Evolutionary conservation across 2,329 filamentous ascomycete genomes (phyloP), one percentile per base, ranked within the genome.

Genomic region (Cladosporium sp.): DNA sequence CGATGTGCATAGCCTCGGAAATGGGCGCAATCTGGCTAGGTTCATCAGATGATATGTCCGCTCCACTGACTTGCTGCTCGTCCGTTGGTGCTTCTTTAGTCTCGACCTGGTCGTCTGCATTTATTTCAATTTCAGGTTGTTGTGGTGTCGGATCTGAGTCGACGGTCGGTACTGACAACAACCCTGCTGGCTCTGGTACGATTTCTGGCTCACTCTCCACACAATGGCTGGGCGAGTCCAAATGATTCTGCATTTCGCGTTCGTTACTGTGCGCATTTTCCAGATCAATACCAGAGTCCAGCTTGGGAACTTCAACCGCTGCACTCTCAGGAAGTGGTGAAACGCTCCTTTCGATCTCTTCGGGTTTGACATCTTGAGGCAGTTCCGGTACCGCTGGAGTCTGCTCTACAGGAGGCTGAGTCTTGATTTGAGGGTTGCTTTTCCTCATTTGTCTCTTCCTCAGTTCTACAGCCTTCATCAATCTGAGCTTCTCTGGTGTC

Each of bases 381-480:
- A 59, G n/a, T 5, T 54, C 36, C 7, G 64, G 64, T 4, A 65
- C 47, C 47, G 68, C 68, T 12, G 71, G 68, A 4, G 63, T 47
- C 28, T 70, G 68, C 18, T 71, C 70, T 28, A 18, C 11, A 30
- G 67, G 49, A 1, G 64, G 26, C 14, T 55, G 60, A 21, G 52
- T 65, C 3, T 63, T 54, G 18, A 64, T 36, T 32, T 67, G 68
- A 49, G 68, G 58, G 62, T 75, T 72, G 51, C 72, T 71, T 69
- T 75, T 73, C 67, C 74, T 70, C 74, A 89, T 88, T 77, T 92
- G 93, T 79, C 91, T 92, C 78, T 96, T 95, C 62, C 94, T 87
- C 71, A 97, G 79, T 78, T 97, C 91, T 80, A 97, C 85, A 8
- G 95, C 95, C 80, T 96, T 97, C 92, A 97, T 93, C 69, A 99